A percentile compares a stretch with the other conserved stretches of the same genome.
These are phyloP conservation scores for Helichrysum umbraculigerum DNA, from an alignment of 129 eudicot genomes.

Conservation along the genomic window DNA sequence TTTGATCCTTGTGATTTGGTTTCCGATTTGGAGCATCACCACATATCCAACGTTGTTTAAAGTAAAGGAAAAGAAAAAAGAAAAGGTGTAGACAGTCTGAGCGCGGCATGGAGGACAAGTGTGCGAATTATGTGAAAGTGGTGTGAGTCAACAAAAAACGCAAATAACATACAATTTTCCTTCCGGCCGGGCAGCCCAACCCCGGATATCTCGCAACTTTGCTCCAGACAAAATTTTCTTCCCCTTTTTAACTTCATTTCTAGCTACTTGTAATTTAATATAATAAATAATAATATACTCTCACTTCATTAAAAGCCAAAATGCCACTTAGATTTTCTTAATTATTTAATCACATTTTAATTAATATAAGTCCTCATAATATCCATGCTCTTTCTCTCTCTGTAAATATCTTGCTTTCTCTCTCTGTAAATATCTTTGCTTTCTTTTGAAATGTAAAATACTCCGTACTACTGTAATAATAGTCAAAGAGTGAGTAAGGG, in stretches of 20 bases:
- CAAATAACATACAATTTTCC: background rate
- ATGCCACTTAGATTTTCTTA: conserved; percentile 17
- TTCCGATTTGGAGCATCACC: too few relatives aligned
- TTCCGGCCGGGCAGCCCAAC: conserved; percentile 14
- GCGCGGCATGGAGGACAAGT: conserved; percentile 31
- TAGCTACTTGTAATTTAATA: conserved; percentile 6
- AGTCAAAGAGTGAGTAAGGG: too few relatives aligned
- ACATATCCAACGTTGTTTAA: too few relatives aligned
- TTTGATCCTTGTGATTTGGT: too few relatives aligned
- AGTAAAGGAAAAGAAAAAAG: background rate
- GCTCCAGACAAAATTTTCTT: conserved; percentile 26
- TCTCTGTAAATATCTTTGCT: background rate
- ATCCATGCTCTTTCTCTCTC: too few relatives aligned
- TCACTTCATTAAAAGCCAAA: conserved; percentile 22
- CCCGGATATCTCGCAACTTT: conserved; percentile 29
- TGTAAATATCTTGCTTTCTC: too few relatives aligned
- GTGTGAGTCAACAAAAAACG: conserved; percentile 29
- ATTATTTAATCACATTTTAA: too few relatives aligned
- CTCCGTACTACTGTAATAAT: too few relatives aligned
- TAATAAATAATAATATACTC: too few relatives aligned
- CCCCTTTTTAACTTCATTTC: conserved; percentile 9
- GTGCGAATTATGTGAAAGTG: conserved; percentile 27
- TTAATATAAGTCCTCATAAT: background rate
- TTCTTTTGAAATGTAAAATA: background rate
- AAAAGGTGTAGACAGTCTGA: background rate